phyloP scores from a whole-genome alignment of 2,329 filamentous ascomycete genomes.

The Sporothrix sp. region DNA sequence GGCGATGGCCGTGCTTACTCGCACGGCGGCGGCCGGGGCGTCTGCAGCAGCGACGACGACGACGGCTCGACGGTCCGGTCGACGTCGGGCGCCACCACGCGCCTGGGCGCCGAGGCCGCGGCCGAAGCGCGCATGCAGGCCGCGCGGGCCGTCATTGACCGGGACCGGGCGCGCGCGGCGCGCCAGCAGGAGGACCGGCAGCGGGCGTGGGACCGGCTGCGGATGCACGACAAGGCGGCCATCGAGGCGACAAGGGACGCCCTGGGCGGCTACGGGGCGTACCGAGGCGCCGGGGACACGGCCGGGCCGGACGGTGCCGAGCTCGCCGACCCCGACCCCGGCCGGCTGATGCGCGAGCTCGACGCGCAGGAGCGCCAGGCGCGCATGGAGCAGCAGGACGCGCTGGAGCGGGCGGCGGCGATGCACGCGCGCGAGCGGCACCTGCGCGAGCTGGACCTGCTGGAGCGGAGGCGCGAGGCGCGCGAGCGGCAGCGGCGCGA shows the following conservation, averaged over 20 bases:
- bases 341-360: slow-evolving; percentile 6
- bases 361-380: slow-evolving; percentile 12
- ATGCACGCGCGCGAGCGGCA: slow-evolving; percentile 2
- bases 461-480: background rate
- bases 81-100: background rate
- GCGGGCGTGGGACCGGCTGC: slow-evolving; percentile 13
- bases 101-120: background rate
- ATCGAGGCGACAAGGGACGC: background rate
- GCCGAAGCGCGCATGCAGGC: slow-evolving; percentile 2
- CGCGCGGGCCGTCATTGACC: slow-evolving; percentile 3
- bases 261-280: background rate
- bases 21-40: background rate
- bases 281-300: background rate
- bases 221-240: slow-evolving; percentile 11
- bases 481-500: slow-evolving; percentile 2
- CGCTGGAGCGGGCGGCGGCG: slow-evolving; percentile 7
- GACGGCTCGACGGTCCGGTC: too few relatives aligned
- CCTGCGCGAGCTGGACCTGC: slow-evolving; percentile 10
- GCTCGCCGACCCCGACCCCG: too few relatives aligned
- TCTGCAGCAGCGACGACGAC: slow-evolving; percentile 1
- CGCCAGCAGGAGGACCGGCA: background rate
- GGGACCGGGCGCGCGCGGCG: background rate
- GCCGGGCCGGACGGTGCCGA: too few relatives aligned
- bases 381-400: slow-evolving; percentile 2
- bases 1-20: background rate